Base-by-base conservation (phyloP, 2,329 filamentous ascomycete genomes). In the Graphiopsis chlorocephala region DNA sequence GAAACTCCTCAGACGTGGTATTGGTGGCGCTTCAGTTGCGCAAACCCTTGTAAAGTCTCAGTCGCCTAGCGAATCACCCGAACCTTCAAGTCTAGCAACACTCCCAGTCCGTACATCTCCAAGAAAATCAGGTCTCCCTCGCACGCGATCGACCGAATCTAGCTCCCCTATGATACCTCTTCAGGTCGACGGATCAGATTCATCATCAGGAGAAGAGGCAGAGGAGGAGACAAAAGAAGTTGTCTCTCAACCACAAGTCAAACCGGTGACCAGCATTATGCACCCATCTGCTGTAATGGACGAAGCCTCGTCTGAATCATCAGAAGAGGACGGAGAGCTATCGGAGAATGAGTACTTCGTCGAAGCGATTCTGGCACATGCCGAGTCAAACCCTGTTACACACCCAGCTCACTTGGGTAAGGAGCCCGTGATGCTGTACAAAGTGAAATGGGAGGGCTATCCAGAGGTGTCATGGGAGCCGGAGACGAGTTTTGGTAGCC, bases 381-480 rank as follows among this genome's bases (percentile, higher is more conserved):
- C 67, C 23, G 64, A 69, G 53, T 71, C 69, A 6, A 72, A 75
- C 42, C 72, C 72, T 12, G 31, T 56, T 17, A 72, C 70, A 1
- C 73, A 74, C 55, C 69, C 72, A 4, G 28, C 63, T 3, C 47
- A 68, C 2, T 29, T 67, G 11, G 72, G 72, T 11, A 67, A 70
- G 42, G 66, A 71, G 26, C 69, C 68, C 31, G 70, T 70, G 4
- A 72, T 72, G 72, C 65, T 75, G 7, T 75, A 73, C 52, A 68
- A 71, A 33, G 71, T 73, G 23, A 74, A 74, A 65, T 75, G 73
- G 73, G 68, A 64, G 61, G 73, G 74, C 3, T 73, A 63, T 33
- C 65, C 69, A 3, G 72, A 74, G 17, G 66, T 67, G 10, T 74
- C 73, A 0, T 77, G 75, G 75, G 74, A 77, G 66, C 74, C 75